A percentile compares a stretch with the other conserved stretches of the same genome.
Evolutionary conservation across 2,329 filamentous ascomycete genomes (phyloP).

Genomic region (Exserohilum rostratum): DNA sequence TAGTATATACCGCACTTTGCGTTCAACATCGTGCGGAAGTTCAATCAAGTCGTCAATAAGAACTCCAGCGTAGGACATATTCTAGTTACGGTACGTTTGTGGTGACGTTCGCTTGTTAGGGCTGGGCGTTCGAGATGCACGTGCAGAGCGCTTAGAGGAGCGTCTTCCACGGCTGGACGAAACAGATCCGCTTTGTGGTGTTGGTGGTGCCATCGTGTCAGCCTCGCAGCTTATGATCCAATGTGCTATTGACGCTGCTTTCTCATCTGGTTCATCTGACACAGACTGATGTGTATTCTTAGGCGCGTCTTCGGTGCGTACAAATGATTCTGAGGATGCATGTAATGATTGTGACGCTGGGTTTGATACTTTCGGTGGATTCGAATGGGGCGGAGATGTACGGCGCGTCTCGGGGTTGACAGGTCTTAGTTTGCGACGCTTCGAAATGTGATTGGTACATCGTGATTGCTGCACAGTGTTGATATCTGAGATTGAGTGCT

Average conservation of each 20-base stretch:
- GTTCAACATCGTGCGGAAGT: conserved; percentile 16
- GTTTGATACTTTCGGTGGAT: not conserved
- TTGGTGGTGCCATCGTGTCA: conserved; percentile 19
- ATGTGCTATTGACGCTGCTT: not conserved
- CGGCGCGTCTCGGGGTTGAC: not conserved
- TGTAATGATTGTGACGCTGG: not conserved
- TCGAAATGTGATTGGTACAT: not conserved
- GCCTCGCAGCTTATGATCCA: conserved; percentile 5
- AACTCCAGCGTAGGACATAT: conserved; percentile 21
- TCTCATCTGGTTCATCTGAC: not conserved
- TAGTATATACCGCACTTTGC: conserved; percentile 19
- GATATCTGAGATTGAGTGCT: not conserved
- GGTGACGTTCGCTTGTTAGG: conserved; percentile 23
- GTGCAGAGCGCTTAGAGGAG: conserved; percentile 1
- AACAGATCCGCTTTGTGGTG: conserved; percentile 16
- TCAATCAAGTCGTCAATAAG: conserved; percentile 8
- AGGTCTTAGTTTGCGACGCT: not conserved
- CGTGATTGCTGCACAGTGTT: not conserved
- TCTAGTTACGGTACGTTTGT: conserved; percentile 28
- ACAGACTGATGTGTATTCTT: conserved; percentile 2
- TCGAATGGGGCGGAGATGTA: not conserved
- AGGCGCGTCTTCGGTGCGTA: not conserved
- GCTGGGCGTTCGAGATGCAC: conserved; percentile 21
- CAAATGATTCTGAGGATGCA: not conserved
- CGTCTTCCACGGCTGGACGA: conserved; percentile 1